phyloP scores from a whole-genome alignment of 1,139 yeast genomes.

The Sugiyamaella novakii region DNA sequence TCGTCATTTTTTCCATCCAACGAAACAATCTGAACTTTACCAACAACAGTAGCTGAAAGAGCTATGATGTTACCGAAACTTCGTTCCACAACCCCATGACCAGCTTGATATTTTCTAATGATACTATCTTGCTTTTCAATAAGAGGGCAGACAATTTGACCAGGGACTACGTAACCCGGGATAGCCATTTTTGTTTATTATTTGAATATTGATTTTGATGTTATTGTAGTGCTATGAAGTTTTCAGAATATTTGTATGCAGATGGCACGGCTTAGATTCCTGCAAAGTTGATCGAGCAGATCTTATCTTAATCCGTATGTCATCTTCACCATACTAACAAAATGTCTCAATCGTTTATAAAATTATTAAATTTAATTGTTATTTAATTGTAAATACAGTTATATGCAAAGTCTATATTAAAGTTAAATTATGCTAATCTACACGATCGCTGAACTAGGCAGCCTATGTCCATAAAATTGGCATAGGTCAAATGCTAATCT shows the following conservation, averaged over 20 bases:
- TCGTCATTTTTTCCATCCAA: constrained; percentile 29
- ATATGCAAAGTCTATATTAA: too few species aligned
- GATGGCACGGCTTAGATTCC: too few species aligned
- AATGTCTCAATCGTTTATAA: too few species aligned
- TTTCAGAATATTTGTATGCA: constrained; percentile 1
- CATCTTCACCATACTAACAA: too few species aligned
- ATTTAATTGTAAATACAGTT: too few species aligned
- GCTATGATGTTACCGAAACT: constrained; percentile 39
- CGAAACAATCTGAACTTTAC: constrained; percentile 47
- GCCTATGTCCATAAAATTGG: too few species aligned
- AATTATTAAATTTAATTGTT: too few species aligned
- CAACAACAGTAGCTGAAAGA: constrained; percentile 69
- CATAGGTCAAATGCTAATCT: background rate
- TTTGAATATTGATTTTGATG: too few species aligned
- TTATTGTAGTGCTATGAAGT: background rate
- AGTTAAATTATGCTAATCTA: too few species aligned
- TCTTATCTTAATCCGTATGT: too few species aligned
- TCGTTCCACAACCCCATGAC: constrained; percentile 47
- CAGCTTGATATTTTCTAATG: constrained; percentile 49
- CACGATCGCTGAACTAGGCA: too few species aligned
- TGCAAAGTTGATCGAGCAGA: too few species aligned
- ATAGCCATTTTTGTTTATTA: constrained; percentile 38
- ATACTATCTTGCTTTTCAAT: constrained; percentile 39
- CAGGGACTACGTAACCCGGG: constrained; percentile 66
- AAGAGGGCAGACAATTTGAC: constrained; percentile 62